Base-by-base conservation (phyloP, 345 rosid genomes). In the Salix udensis region DNA sequence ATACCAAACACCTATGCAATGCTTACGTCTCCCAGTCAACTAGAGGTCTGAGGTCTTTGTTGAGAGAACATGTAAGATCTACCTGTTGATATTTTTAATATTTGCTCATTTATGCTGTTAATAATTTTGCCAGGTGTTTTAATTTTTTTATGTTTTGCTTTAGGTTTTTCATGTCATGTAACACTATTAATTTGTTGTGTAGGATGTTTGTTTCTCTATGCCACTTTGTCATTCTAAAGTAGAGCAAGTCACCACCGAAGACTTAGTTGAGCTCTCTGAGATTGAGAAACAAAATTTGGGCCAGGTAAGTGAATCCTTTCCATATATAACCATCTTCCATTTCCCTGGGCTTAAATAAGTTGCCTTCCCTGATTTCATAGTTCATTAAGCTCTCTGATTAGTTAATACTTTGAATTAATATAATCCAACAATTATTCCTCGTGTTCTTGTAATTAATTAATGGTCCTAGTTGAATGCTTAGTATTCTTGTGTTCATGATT, bases 201-300 rank as follows among this genome's bases (percentile, higher is more conserved):
- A 96, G 97, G 99, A 92, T 88, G 75, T 91, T 37, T 87, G 85
- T 79, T 96, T 89, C 89, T 87, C 97, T 58, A 90, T 96, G 98
- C 99, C 99, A 48, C 94, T 94, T 81, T 96, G 97, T 85, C 88
- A 72, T 78, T 89, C 94, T 74, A 88, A 94, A 84, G 89, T 90
- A 60, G 98, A 94, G 78, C 90, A 94, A 80, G 88, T 83, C 46
- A 86, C 91, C 53, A 83, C 86, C 19, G 98, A 94, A 86, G 95
- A 96, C 85, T 87, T 96, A 76, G 87, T 87, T 31, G 98, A 96
- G 88, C 98, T 96, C 75, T 89, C 97, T 73, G 97, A 94, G 88
- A 90, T 96, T 61, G 97, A 94, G 86, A 94, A 91, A 80, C 89
- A 92, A 77, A 93, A 92, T 81, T 74, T 96, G 73, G 99, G 97